phyloP scores from a whole-genome alignment of 192 early-diverging fungal species.

The Thamnidium elegans region DNA sequence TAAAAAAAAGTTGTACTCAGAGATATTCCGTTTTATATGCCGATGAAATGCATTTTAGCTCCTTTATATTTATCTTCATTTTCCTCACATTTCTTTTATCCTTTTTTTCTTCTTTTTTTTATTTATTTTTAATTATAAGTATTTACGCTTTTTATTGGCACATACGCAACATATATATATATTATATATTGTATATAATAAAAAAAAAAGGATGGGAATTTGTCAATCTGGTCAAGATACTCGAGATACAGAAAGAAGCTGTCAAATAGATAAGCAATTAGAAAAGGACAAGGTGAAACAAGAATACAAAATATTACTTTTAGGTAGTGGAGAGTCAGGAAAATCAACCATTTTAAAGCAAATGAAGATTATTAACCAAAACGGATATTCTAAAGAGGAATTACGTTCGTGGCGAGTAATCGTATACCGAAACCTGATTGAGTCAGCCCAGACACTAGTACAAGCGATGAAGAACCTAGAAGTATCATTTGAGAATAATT shows the following conservation, averaged over 20 bases:
- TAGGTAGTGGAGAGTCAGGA: slow-evolving; percentile 92
- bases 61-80: background rate
- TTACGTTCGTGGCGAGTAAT: slow-evolving; percentile 70
- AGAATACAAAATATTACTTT: slow-evolving; percentile 71
- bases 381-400: slow-evolving; percentile 83
- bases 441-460: slow-evolving; percentile 76
- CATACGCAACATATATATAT: too few species aligned
- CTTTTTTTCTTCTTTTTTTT: slow-evolving; percentile 10
- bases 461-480: slow-evolving; percentile 65
- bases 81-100: slow-evolving; percentile 1
- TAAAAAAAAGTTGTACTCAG: too few species aligned
- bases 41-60: too few species aligned
- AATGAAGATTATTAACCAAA: slow-evolving; percentile 97
- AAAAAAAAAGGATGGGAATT: slow-evolving; percentile 18
- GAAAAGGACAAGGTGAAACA: slow-evolving; percentile 63
- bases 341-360: slow-evolving; percentile 96
- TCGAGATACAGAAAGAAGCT: slow-evolving; percentile 41
- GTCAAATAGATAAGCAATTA: slow-evolving; percentile 58
- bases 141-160: too few species aligned
- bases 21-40: too few species aligned
- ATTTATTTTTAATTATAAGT: background rate
- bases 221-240: slow-evolving; percentile 29
- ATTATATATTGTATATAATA: background rate
- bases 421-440: slow-evolving; percentile 84
- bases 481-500: slow-evolving; percentile 47